Percentiles rank a stretch among this genome's conserved stretches.
Conservation (phyloP, 495 filamentous ascomycete genomes). For the Emericellopsis terricola region DNA sequence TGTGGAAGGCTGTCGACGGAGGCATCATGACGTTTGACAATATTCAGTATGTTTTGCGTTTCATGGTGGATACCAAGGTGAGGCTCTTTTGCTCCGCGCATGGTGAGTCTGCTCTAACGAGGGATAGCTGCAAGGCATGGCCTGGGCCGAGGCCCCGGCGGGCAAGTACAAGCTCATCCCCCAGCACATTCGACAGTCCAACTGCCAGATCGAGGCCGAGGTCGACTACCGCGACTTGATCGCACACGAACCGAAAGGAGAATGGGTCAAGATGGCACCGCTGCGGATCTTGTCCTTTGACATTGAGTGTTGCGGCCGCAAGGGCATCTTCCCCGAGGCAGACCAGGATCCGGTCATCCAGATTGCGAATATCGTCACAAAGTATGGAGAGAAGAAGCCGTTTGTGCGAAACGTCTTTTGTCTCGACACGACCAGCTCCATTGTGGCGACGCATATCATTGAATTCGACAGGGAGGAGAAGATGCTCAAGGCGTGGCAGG, state of each 20-base stretch:
- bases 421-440: conserved; percentile 72
- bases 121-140: conserved; percentile 70
- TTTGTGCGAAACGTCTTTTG: conserved; percentile 96
- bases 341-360: conserved; percentile 89
- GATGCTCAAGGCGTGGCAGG: conserved; percentile 76
- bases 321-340: conserved; percentile 91
- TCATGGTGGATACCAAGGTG: conserved; percentile 91
- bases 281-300: conserved; percentile 88
- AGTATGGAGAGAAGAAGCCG: conserved; percentile 87
- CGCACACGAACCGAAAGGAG: conserved; percentile 74
- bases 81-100: conserved; percentile 2
- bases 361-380: conserved; percentile 93
- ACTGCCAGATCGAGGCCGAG: conserved; percentile 85
- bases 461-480: conserved; percentile 61
- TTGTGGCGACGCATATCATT: conserved; percentile 87
- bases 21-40: conserved; percentile 78
- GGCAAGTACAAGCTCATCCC: conserved; percentile 51
- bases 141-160: conserved; percentile 80
- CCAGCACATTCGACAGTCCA: conserved; percentile 49
- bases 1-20: conserved; percentile 60
- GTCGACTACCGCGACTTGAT: conserved; percentile 70
- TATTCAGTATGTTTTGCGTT: conserved; percentile 85
- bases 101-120: conserved; percentile 4
- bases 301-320: conserved; percentile 96
- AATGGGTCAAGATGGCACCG: conserved; percentile 98